phyloP scores from a whole-genome alignment of 1,284 basidiomycete genomes.

The Pterulicium gracile region DNA sequence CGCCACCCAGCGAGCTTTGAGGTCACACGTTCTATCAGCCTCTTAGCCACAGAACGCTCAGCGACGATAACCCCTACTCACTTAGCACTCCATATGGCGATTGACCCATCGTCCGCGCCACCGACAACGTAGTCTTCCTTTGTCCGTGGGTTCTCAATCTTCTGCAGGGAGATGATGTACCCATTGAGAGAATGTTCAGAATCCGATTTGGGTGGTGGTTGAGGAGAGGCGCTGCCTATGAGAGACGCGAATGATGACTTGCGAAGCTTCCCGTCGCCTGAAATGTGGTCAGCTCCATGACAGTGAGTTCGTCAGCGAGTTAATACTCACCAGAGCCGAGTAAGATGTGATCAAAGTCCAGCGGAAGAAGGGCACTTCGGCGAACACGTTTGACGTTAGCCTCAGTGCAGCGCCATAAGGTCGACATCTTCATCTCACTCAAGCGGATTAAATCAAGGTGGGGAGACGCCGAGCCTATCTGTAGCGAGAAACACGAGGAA shows the following conservation, averaged over 20 bases:
- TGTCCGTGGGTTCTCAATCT: constrained; percentile 42
- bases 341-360: constrained; percentile 44
- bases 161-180: constrained; percentile 37
- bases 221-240: constrained; percentile 15
- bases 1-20: constrained; percentile 57
- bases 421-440: background rate
- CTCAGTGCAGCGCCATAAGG: background rate
- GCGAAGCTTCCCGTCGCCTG: constrained; percentile 50
- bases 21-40: constrained; percentile 41
- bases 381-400: background rate
- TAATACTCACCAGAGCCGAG: constrained; percentile 48
- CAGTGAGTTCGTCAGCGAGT: constrained; percentile 1
- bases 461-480: background rate
- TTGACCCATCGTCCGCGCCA: constrained; percentile 64
- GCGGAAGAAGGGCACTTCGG: constrained; percentile 26
- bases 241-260: constrained; percentile 29
- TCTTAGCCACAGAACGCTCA: constrained; percentile 6
- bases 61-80: constrained; percentile 19
- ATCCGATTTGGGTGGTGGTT: constrained; percentile 16
- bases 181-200: constrained; percentile 39
- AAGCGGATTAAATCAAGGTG: background rate
- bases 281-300: constrained; percentile 5
- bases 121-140: constrained; percentile 53
- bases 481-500: background rate
- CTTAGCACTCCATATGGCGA: constrained; percentile 61